Base-by-base conservation (phyloP, 345 rosid genomes). In the Arabidopsis thaliana region DNA sequence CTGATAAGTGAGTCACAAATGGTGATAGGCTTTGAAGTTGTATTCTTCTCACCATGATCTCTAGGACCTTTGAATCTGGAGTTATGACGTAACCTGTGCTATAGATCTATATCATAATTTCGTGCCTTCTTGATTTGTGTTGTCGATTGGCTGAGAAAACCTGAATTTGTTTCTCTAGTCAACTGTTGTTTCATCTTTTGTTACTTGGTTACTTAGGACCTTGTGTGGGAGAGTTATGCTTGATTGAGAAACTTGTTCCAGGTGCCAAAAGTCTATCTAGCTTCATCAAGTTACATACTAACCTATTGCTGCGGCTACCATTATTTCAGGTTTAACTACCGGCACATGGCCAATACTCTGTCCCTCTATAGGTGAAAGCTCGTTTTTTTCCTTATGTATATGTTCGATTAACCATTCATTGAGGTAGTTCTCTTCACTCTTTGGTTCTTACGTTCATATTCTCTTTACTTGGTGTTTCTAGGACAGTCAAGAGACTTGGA, bases 311-410 rank as follows among this genome's bases (percentile, higher is more conserved):
- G 30, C 33, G 45, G 33, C 51, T 76, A 33, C 33, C 52, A 13
- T 55, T 66, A 3, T n/a, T 72, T 73, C 94, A 92, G 99, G 99
- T 95, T 95, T 81, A 95, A 92, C 81, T 95, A 95, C 73, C 81
- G 99, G 5, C 98, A 92, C 73, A 95, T 95, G 98, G 99, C 99
- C 12, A 92, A 95, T 65, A 95, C 98, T 32, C 80, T 95, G 48
- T 95, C 99, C 20, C 86, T 95, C 64, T 95, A 95, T 73, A 85
- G 99, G 99, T 92, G 73, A 78, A 81, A 49, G 25, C 69, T 72
- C 67, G 11, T 28, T 48, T 16, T 56, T 37, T 49, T 50, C 25
- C 16, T 41, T 37, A 16, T 16, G 20, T 16, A 16, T 61, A 7
- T 48, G 25, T 60, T 51, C 20, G 3, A 55, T 12, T 36, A 22